Evolutionary conservation across 2,329 filamentous ascomycete species (phyloP), one percentile per base, ranked within the genome.

Genomic region (Pseudogymnoascus sp.): DNA sequence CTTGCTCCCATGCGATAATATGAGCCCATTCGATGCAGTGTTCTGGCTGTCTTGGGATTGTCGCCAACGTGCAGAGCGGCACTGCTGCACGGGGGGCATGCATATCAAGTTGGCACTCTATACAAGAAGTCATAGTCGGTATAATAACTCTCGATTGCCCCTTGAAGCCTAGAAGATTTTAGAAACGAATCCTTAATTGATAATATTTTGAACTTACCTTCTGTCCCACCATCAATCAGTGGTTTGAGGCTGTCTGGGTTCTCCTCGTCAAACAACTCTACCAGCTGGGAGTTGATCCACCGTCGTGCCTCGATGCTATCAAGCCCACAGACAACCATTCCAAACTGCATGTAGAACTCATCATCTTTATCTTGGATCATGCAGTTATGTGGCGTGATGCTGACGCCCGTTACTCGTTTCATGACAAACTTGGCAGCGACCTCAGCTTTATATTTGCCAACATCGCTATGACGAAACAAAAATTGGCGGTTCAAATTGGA

Each of bases 21-120:
- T 98, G 93, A 0, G 95, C 96, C 95, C 95, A 99, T 78, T 99
- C 95, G 72, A 99, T 90, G 75, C 95, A 99, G 78, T 99, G 95
- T 75, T 98, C 93, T 0, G 95, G 95, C 73, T 99, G 95, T 12
- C 95, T 89, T 8, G 95, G 95, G 68, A 99, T 98, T 16, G 91
- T 96, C 14, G 95, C 95, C 64, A 99, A 87, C 3, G 95, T 99
- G 76, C 95, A 99, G 28, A 99, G 88, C 0, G 95, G 95, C 0
- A 99, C 93, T 12, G 95, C 92, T n/a, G 92, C 90, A 61, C 93
- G 86, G n/a, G 95, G 96, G 0, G 95, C 93, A 75, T 98, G 93
- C 90, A 99, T 97, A 74, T 98, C 95, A 28, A 99, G 85, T 73
- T 99, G 95, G 73, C 95, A 99, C 79, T 99, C 95, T 71, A 99